These are phyloP conservation scores for Stagonosporopsis tanaceti DNA, from an alignment of 2,329 filamentous ascomycete species.

Conservation along the genomic window DNA sequence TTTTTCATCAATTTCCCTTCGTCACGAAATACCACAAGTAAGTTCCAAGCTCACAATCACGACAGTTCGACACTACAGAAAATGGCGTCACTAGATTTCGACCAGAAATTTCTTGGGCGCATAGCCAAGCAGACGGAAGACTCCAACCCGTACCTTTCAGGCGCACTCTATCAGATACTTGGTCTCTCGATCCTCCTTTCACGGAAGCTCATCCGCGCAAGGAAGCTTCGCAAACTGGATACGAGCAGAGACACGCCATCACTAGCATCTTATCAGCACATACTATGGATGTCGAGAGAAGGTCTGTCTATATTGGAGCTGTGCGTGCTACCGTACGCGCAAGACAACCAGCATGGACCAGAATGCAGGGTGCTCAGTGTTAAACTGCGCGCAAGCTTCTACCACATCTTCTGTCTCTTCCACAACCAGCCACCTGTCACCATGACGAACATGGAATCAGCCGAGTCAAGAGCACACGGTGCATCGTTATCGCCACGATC, in stretches of 20 bases:
- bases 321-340: conserved; percentile 76
- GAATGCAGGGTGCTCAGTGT: conserved; percentile 90
- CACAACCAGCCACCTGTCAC: conserved; percentile 84
- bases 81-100: conserved; percentile 97
- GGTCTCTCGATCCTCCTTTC: conserved; percentile 90
- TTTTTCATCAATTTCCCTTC: neutral
- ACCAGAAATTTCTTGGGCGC: conserved; percentile 94
- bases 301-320: conserved; percentile 85
- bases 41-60: neutral
- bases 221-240: conserved; percentile 84
- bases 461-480: conserved; percentile 38
- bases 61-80: conserved; percentile 18
- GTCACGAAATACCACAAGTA: neutral
- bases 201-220: conserved; percentile 80
- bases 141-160: conserved; percentile 80
- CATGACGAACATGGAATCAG: conserved; percentile 44
- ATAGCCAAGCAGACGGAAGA: conserved; percentile 81
- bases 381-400: conserved; percentile 92
- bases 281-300: conserved; percentile 94
- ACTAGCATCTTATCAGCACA: conserved; percentile 85
- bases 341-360: conserved; percentile 75
- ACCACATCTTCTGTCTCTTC: conserved; percentile 95
- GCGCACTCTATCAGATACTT: conserved; percentile 87
- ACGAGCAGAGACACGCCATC: conserved; percentile 79
- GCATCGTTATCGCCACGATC: conserved; percentile 36